Base-by-base conservation (phyloP, 225 moss, liverwort and hornwort species). In the Antitrichia curtipendula region DNA sequence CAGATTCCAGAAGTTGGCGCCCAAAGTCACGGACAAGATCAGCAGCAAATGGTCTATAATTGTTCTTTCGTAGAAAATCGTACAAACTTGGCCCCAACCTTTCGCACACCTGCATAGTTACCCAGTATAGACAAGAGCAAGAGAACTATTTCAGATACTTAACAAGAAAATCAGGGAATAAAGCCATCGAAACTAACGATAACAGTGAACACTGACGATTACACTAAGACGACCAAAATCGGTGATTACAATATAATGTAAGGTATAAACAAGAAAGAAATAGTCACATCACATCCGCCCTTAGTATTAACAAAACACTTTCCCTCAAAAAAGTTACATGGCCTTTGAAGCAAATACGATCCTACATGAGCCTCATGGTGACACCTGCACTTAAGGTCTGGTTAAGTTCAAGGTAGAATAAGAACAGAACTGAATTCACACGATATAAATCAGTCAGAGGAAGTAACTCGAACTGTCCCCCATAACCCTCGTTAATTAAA, bases 1-100 rank as follows among this genome's bases (percentile, higher is more conserved):
- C 98, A 65, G 98, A 97, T 83, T 98, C 98, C 94, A 98, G 85
- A 90, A 98, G 96, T 85, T 98, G 98, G 50, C 95, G 92, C 86
- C 96, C 96, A 82, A 98, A 98, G 54, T 97, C 98, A 58, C 98
- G 94, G 89, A 98, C 98, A 69, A 98, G 94, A 89, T 98, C 98
- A 85, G 95, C 96, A 87, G 97, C 93, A 93, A 98, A 98, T 18
- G 98, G 96, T 69, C 97, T 95, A 79, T 96, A 98, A 69, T 95
- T 98, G 86, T 98, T 98, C 90, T 96, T 97, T 29, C 96, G 91
- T 86, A 98, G 90, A 78, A 98, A 98, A 57, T 98, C 98, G 88
- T 98, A 98, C 90, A 98, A 89, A 84, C 98, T 98, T 79, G 98
- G 98, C 84, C 98, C 98, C 80, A 98, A 92, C 75, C 96, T 96